phyloP scores from a whole-genome alignment of 106 monocot genomes.

The Dendrobium officinale region DNA sequence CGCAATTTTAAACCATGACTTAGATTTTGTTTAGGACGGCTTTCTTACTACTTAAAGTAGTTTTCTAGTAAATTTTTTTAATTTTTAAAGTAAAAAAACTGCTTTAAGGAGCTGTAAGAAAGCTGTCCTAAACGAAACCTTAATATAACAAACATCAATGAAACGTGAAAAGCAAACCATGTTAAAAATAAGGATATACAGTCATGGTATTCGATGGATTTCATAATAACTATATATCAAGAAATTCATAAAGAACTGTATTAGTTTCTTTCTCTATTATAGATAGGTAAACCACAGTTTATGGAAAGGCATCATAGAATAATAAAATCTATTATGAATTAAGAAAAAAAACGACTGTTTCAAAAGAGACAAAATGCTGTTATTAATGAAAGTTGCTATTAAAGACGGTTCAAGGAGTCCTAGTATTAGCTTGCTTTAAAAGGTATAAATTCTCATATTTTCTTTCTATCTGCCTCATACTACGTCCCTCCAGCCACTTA shows the following conservation, averaged over 20 bases:
- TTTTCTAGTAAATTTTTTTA: no score
- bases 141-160: background rate
- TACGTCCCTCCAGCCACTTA: background rate
- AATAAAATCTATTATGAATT: background rate
- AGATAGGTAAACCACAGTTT: background rate
- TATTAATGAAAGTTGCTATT: background rate
- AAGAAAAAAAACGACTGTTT: background rate
- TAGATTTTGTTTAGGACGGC: no score
- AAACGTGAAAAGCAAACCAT: background rate
- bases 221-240: background rate
- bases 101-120: no score
- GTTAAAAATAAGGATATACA: background rate
- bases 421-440: background rate
- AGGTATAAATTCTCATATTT: background rate
- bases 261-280: background rate
- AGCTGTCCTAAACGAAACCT: no score
- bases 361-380: background rate
- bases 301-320: background rate
- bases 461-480: background rate
- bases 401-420: background rate
- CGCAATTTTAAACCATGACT: no score
- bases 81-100: no score
- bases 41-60: no score
- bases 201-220: background rate
- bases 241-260: background rate